Evolutionary conservation across 129 eudicot genomes (phyloP), one percentile per base, ranked within the genome.

Genomic region (Calendula officinalis): DNA sequence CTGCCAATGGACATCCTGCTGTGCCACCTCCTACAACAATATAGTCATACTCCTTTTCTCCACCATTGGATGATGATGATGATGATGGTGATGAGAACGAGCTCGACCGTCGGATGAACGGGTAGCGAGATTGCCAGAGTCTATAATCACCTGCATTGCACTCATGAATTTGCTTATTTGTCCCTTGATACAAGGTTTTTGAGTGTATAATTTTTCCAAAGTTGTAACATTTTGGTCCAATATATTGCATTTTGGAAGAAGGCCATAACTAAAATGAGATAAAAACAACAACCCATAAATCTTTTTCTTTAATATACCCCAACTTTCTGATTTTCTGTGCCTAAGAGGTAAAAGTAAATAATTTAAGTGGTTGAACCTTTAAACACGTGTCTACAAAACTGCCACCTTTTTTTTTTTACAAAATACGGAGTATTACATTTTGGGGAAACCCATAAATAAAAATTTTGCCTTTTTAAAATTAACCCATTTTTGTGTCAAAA

Each of bases 1-100:
- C 89, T 8, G 99, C 96, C 56, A 92, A 73, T 17, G 99, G 99
- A 71, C 99, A 92, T 36, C 99, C 99, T n/a, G 94, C 95, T 13
- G 99, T 88, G 52, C 99, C 99, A 5, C 99, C 99, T 8, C 99
- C 99, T 0, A 92, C 89, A 12, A 92, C 80, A 62, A 92, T 92
- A 79, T 92, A 92, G 60, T 92, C 99, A 47, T 85, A 88, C 13
- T 6, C 56, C 67, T 72, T 74, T 32, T 56, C 40, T 22, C 60
- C 67, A 14, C 52, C 62, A 58, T 33, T 63, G 48, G 74, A 67
- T 59, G 84, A 39, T 7, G 76, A 41, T 0, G 86, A 67, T 3
- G 67, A 39, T 22, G 30, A 22, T 22, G 30, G 30, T 33, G 81
- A 41, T 11, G 96, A 77, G 65, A 85, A 92, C 11, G 86, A 64